Percentiles rank a stretch among this genome's conserved stretches.
Conservation (phyloP, 768 basidiomycete genomes). For the Tremella mesenterica region DNA sequence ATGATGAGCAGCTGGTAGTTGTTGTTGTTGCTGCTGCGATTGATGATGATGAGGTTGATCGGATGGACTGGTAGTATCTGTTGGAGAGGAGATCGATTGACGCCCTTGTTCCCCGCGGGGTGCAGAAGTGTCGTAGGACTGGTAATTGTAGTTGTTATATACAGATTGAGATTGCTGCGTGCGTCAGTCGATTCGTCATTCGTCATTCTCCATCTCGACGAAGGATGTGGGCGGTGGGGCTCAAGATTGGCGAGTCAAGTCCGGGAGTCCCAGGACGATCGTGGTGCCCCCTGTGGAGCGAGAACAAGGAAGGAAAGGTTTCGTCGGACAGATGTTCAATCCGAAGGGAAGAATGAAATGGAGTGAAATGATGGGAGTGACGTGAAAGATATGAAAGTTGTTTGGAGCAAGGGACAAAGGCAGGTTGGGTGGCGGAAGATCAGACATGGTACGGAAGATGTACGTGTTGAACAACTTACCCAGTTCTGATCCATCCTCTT, state of each 20-base stretch:
- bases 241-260: not conserved
- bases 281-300: not conserved
- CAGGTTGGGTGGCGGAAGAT: not conserved
- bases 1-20: not conserved
- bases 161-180: too few relatives aligned
- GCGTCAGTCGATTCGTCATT: too few relatives aligned
- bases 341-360: not conserved
- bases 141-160: not conserved
- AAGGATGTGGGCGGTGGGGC: not conserved
- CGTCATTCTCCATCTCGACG: too few relatives aligned
- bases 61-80: too few relatives aligned
- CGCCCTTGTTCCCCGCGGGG: too few relatives aligned
- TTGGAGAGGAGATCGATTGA: too few relatives aligned
- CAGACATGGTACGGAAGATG: not conserved
- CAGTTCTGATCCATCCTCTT: conserved; percentile 2
- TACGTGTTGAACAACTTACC: not conserved
- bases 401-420: not conserved
- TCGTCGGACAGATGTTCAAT: not conserved
- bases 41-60: not conserved
- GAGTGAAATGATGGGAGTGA: not conserved
- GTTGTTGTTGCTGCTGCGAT: not conserved
- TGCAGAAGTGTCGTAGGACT: not conserved
- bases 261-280: not conserved
- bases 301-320: not conserved
- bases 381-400: not conserved